phyloP scores from a whole-genome alignment of 805 yeast species.

The Kregervanrija fluxuum region DNA sequence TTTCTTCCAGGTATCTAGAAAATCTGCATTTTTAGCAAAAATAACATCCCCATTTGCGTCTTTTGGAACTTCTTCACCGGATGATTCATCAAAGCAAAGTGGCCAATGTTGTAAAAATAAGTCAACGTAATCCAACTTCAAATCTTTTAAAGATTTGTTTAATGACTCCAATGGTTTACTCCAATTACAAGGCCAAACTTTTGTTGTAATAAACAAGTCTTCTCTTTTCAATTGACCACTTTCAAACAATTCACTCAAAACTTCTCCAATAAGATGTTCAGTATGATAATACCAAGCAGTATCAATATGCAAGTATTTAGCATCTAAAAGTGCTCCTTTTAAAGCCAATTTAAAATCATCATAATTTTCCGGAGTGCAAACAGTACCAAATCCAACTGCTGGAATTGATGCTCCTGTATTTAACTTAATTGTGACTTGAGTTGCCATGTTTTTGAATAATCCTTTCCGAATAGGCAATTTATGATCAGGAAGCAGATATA shows the following conservation, averaged over 20 bases:
- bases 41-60: conserved; percentile 38
- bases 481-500: no score
- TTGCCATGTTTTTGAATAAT: background rate
- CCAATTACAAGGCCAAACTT: conserved; percentile 49
- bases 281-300: conserved; percentile 46
- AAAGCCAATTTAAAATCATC: conserved; percentile 15
- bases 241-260: conserved; percentile 39
- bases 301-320: conserved; percentile 44
- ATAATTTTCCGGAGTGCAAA: conserved; percentile 9
- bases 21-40: conserved; percentile 81
- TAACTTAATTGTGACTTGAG: conserved; percentile 29
- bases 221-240: conserved; percentile 42
- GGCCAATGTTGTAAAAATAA: conserved; percentile 46
- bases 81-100: conserved; percentile 26
- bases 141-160: conserved; percentile 32
- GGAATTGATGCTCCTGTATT: conserved; percentile 65
- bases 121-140: conserved; percentile 40
- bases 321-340: conserved; percentile 26
- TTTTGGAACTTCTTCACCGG: conserved; percentile 29
- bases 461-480: no score
- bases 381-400: conserved; percentile 67
- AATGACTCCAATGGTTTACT: conserved; percentile 35
- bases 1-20: conserved; percentile 61
- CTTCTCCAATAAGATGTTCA: conserved; percentile 37
- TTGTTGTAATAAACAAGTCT: conserved; percentile 64